Conservation (phyloP, 176 grass and related monocot genomes). For the Areca catechu region DNA sequence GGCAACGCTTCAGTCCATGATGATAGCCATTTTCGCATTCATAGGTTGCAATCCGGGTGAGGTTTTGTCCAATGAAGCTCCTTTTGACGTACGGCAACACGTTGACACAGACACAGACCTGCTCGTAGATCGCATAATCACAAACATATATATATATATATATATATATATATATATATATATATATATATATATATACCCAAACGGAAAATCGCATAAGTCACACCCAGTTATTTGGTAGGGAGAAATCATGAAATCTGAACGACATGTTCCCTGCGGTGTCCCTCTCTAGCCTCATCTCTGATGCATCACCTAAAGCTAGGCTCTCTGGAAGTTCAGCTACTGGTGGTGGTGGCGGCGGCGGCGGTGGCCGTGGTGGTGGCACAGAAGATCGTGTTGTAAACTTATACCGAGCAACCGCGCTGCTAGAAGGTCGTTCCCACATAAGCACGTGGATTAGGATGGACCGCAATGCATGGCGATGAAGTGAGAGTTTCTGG, state of each 20-base stretch:
- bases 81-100: no score
- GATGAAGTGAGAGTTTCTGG: conserved; percentile 69
- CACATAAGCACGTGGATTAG: conserved; percentile 64
- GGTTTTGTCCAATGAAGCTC: no score
- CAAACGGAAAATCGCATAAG: no score
- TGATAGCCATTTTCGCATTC: no score
- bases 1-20: no score
- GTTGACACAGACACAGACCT: no score
- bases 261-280: conserved; percentile 51
- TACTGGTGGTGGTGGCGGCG: neutral
- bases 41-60: no score
- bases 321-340: conserved; percentile 23
- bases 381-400: neutral
- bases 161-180: no score
- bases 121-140: no score
- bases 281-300: conserved; percentile 22
- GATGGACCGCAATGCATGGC: conserved; percentile 48
- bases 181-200: no score
- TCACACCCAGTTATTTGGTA: conserved; percentile 65
- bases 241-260: conserved; percentile 44
- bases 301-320: conserved; percentile 7
- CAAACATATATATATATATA: no score
- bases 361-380: neutral
- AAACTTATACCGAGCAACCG: neutral
- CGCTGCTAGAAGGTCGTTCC: conserved; percentile 14